Evolutionary conservation across 306 rosid genomes (phyloP).

Genomic region (Abrus pulchellus): DNA sequence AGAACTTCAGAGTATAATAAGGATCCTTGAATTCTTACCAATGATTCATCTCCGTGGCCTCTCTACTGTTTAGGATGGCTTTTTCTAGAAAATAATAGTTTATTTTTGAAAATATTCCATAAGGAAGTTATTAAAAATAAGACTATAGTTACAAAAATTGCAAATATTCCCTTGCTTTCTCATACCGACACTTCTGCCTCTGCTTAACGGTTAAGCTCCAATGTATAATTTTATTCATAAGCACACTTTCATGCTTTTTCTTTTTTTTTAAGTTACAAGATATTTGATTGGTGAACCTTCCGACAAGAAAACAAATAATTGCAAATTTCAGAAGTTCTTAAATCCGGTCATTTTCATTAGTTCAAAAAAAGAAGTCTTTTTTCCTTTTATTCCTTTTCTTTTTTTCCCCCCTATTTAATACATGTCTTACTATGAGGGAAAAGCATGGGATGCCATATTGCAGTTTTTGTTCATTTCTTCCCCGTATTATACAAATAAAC

Average conservation of each 20-base stretch:
- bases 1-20: constrained; percentile 5
- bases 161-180: constrained; percentile 12
- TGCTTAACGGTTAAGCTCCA: neutral
- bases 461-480: constrained; percentile 34
- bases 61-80: neutral
- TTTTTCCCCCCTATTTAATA: neutral
- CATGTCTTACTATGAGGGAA: constrained; percentile 12
- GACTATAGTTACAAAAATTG: neutral
- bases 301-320: constrained; percentile 41
- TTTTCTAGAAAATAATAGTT: neutral
- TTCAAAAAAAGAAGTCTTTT: constrained; percentile 23
- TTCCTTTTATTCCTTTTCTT: neutral
- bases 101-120: neutral
- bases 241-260: neutral
- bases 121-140: neutral
- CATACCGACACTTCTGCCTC: constrained; percentile 2
- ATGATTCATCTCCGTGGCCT: neutral
- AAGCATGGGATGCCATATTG: constrained; percentile 48
- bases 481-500: constrained; percentile 12
- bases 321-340: constrained; percentile 13
- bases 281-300: constrained; percentile 36
- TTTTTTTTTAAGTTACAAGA: neutral
- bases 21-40: neutral
- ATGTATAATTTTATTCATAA: neutral
- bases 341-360: constrained; percentile 41